Evolutionary conservation across 108 stramenopile species (phyloP).

Genomic region (Asterionellopsis glacialis): DNA sequence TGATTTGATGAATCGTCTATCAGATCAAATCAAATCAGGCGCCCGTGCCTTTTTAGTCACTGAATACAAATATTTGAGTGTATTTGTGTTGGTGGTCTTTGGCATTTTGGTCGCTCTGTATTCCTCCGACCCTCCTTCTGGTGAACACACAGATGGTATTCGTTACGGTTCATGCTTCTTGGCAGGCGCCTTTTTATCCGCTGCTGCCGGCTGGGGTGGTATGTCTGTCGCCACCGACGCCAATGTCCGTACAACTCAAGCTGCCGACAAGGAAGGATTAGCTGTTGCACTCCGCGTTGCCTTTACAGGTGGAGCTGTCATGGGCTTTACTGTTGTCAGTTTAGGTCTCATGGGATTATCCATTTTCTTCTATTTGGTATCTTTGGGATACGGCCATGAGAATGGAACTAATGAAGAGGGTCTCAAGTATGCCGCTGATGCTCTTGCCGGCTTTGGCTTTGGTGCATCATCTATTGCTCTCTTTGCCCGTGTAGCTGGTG

Average conservation of each 20-base stretch:
- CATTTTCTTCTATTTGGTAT: constrained; percentile 50
- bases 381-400: constrained; percentile 29
- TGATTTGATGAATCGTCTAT: constrained; percentile 66
- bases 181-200: constrained; percentile 82
- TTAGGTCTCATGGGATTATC: constrained; percentile 53
- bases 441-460: constrained; percentile 90
- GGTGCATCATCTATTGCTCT: constrained; percentile 95
- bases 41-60: constrained; percentile 86
- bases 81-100: constrained; percentile 68
- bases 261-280: constrained; percentile 75
- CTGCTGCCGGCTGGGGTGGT: constrained; percentile 74
- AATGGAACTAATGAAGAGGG: constrained; percentile 7
- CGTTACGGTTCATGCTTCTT: constrained; percentile 83
- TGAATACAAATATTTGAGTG: constrained; percentile 88
- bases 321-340: constrained; percentile 59
- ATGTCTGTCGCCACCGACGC: constrained; percentile 90
- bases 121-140: constrained; percentile 43
- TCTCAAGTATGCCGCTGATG: constrained; percentile 37
- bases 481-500: constrained; percentile 96
- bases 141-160: constrained; percentile 53
- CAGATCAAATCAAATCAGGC: constrained; percentile 82
- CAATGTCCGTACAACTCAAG: constrained; percentile 92
- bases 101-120: constrained; percentile 43
- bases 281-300: constrained; percentile 79
- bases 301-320: constrained; percentile 71